phyloP scores from a whole-genome alignment of 2,329 filamentous ascomycete species.

The Fusarium sp. region DNA sequence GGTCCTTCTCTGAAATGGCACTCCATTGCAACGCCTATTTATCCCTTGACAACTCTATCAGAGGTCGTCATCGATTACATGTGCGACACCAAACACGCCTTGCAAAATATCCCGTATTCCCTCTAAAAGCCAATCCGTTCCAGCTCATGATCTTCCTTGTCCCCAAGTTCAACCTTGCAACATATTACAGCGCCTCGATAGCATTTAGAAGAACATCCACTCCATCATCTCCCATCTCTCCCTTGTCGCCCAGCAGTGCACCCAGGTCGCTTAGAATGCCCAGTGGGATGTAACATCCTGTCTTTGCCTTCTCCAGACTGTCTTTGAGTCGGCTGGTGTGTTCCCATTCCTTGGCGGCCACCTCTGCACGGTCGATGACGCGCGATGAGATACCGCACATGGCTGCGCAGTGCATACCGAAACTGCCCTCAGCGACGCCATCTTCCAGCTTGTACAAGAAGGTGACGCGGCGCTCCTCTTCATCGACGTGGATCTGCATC shows the following conservation, averaged over 20 bases:
- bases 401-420: conserved; percentile 98
- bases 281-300: conserved; percentile 83
- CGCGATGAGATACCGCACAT: conserved; percentile 94
- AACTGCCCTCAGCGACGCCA: conserved; percentile 94
- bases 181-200: conserved; percentile 64
- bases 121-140: neutral
- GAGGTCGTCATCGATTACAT: conserved; percentile 17
- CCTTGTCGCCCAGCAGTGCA: conserved; percentile 73
- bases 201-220: conserved; percentile 70
- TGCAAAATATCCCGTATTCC: conserved; percentile 12
- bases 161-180: neutral
- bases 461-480: conserved; percentile 84
- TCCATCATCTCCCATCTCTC: conserved; percentile 61
- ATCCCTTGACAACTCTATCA: conserved; percentile 32
- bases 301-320: conserved; percentile 82
- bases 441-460: conserved; percentile 95
- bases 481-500: conserved; percentile 96
- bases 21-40: conserved; percentile 32
- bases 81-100: conserved; percentile 26
- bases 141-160: neutral
- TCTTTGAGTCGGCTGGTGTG: conserved; percentile 92
- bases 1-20: neutral
- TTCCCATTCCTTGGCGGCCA: conserved; percentile 92
- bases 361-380: conserved; percentile 87
- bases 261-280: conserved; percentile 90